Evolutionary conservation across 805 yeast genomes (phyloP).

Genomic region (Cyberlindnera subsufficiens): DNA sequence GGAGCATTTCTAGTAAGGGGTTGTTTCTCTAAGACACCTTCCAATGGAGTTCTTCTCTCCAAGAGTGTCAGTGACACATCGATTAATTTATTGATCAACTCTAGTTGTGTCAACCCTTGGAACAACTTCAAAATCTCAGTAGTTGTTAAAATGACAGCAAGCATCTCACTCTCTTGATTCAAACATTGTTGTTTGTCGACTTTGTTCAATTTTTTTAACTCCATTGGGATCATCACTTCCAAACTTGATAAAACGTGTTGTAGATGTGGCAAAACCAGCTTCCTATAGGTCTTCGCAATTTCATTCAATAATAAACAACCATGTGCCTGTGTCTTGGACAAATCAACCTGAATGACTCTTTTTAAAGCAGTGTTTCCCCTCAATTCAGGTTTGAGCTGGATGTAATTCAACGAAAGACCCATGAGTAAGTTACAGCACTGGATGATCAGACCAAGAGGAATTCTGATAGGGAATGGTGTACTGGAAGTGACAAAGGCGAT

Average conservation of each 20-base stretch:
- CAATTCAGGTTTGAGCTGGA: slow-evolving; percentile 49
- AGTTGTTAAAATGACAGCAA: slow-evolving; percentile 27
- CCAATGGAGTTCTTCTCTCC: slow-evolving; percentile 27
- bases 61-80: slow-evolving; percentile 46
- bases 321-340: slow-evolving; percentile 37
- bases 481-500: slow-evolving; percentile 41
- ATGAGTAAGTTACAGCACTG: slow-evolving; percentile 47
- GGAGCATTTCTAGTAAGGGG: slow-evolving; percentile 18
- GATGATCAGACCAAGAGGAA: slow-evolving; percentile 59
- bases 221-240: slow-evolving; percentile 55
- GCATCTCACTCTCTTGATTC: slow-evolving; percentile 26
- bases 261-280: slow-evolving; percentile 39
- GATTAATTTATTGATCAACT: slow-evolving; percentile 47
- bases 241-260: slow-evolving; percentile 44
- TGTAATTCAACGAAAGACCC: slow-evolving; percentile 48
- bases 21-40: slow-evolving; percentile 25
- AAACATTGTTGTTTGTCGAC: slow-evolving; percentile 30
- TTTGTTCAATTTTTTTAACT: slow-evolving; percentile 32
- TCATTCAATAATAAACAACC: slow-evolving; percentile 38
- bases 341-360: slow-evolving; percentile 35
- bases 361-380: slow-evolving; percentile 49
- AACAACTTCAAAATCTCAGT: slow-evolving; percentile 27
- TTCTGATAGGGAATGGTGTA: slow-evolving; percentile 48
- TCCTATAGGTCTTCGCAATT: slow-evolving; percentile 25
- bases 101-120: slow-evolving; percentile 40